phyloP scores from a whole-genome alignment of 179 eudicot species.

The Drosera spatulata region DNA sequence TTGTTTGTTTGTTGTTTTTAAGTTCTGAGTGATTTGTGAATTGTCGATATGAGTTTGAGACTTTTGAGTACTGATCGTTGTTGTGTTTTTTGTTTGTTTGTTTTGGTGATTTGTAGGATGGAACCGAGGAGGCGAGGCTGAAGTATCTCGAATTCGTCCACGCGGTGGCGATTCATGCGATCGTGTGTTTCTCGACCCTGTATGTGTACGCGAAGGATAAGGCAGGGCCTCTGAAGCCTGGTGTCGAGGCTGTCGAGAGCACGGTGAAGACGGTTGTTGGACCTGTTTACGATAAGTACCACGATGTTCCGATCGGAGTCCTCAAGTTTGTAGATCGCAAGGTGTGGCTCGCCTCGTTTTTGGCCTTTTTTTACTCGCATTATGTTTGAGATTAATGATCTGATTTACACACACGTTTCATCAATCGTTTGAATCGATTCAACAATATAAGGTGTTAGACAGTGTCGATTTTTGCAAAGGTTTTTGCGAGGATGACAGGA shows the following conservation, averaged over 20 bases:
- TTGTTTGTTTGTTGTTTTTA: not conserved
- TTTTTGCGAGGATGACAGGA: too few species aligned
- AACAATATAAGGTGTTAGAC: too few species aligned
- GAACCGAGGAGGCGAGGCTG: constrained; percentile 25
- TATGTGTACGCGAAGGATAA: constrained; percentile 91
- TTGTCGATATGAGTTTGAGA: not conserved
- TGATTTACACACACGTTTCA: too few species aligned
- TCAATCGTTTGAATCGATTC: too few species aligned
- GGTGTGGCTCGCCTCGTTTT: constrained; percentile 24
- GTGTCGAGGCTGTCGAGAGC: constrained; percentile 84
- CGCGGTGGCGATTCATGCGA: constrained; percentile 41
- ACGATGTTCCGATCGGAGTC: constrained; percentile 23
- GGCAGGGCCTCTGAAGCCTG: constrained; percentile 77
- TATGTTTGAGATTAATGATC: not conserved
- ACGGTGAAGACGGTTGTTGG: constrained; percentile 85
- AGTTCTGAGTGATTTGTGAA: not conserved
- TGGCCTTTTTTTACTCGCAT: not conserved
- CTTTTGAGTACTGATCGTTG: not conserved
- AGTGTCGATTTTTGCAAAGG: too few species aligned
- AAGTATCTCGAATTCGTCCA: constrained; percentile 86
- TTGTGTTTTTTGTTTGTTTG: not conserved
- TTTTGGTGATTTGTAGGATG: constrained; percentile 14
- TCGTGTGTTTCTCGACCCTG: constrained; percentile 47
- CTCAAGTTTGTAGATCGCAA: constrained; percentile 91
- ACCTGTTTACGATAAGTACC: constrained; percentile 72